A percentile compares a stretch with the other conserved stretches of the same genome.
phyloP scores from a whole-genome alignment of 2,329 filamentous ascomycete genomes.

The Aspergillus uvarum region DNA sequence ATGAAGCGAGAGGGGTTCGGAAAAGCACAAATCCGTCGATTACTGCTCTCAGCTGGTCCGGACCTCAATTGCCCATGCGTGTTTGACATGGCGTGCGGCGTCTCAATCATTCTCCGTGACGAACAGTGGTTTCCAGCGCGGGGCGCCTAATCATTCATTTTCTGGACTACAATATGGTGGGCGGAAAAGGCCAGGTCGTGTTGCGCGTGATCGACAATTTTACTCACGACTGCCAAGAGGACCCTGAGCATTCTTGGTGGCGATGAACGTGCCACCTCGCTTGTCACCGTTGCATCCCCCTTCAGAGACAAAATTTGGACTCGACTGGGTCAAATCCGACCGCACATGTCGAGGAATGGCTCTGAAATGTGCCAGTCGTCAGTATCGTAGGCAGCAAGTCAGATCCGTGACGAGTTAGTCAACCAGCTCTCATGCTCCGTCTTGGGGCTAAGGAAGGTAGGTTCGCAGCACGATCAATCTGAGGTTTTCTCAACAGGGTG shows the following conservation, averaged over 20 bases:
- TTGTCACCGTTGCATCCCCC: background rate
- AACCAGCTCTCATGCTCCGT: background rate
- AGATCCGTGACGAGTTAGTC: background rate
- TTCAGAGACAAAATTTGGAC: background rate
- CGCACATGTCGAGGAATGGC: too few species aligned
- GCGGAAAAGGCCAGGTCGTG: too few species aligned
- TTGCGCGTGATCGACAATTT: background rate
- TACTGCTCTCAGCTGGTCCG: background rate
- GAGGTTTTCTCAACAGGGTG: background rate
- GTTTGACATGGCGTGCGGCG: background rate
- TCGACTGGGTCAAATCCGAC: background rate
- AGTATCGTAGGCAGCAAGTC: background rate
- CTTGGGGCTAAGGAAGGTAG: background rate
- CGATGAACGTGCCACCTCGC: background rate
- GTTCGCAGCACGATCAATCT: background rate
- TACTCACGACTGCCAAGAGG: background rate
- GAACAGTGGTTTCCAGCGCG: background rate
- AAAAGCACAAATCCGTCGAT: background rate
- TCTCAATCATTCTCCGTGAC: background rate
- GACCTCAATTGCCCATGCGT: background rate
- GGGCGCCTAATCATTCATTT: background rate
- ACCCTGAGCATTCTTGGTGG: background rate
- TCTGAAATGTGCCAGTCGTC: background rate
- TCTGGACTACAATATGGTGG: background rate
- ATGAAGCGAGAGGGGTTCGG: background rate